These are phyloP conservation scores for Aureobasidium sp. DNA, from an alignment of 2,329 filamentous ascomycete genomes.

Conservation along the genomic window DNA sequence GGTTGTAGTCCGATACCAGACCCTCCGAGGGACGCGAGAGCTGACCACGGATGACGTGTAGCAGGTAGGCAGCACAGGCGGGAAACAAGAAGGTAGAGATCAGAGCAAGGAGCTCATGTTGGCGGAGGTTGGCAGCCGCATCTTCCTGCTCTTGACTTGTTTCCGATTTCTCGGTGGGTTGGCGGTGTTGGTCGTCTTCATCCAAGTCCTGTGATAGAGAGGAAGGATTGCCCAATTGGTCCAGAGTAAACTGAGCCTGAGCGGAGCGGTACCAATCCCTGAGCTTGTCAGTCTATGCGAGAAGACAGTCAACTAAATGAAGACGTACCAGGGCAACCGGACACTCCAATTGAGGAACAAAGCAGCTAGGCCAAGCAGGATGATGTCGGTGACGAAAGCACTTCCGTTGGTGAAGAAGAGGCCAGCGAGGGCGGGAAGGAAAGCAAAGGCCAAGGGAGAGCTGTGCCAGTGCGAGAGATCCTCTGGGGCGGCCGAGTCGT, in stretches of 20 bases:
- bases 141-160: conserved; percentile 17
- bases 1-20: conserved; percentile 83
- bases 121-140: conserved; percentile 56
- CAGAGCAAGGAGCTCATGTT: conserved; percentile 67
- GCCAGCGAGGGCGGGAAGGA: conserved; percentile 78
- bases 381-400: conserved; percentile 73
- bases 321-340: conserved; percentile 69
- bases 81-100: conserved; percentile 72
- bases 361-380: conserved; percentile 68
- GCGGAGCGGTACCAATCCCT: conserved; percentile 47
- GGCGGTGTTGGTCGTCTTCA: conserved; percentile 4
- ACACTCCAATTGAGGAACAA: conserved; percentile 91
- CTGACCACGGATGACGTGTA: conserved; percentile 72
- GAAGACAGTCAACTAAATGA: neutral
- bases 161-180: neutral
- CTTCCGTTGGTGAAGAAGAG: conserved; percentile 78
- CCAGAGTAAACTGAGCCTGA: conserved; percentile 25
- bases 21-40: conserved; percentile 77
- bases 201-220: neutral
- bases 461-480: conserved; percentile 66
- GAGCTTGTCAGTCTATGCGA: neutral
- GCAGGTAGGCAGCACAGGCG: conserved; percentile 67
- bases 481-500: conserved; percentile 25
- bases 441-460: conserved; percentile 70
- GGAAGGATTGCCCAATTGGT: neutral